Conservation (phyloP, 2,329 filamentous ascomycete genomes). For the Microascus cirrosus region DNA sequence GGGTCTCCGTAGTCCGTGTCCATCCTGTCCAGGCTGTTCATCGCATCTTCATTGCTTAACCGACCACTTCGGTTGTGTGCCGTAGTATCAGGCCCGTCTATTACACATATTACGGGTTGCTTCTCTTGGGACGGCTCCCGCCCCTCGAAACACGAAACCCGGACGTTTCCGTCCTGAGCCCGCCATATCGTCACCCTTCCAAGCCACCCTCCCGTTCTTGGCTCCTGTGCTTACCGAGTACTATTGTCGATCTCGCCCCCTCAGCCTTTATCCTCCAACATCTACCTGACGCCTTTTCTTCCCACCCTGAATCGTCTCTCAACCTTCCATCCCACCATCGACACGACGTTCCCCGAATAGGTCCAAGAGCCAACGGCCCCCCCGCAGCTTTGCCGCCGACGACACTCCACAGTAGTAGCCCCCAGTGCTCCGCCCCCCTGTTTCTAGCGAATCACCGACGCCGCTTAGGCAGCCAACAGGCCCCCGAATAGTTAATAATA, state of each 20-base stretch:
- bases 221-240: not conserved
- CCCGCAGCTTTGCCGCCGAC: not conserved
- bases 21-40: no score
- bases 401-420: not conserved
- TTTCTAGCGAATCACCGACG: not conserved
- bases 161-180: not conserved
- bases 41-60: not conserved
- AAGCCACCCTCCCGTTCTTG: constrained; percentile 3
- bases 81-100: not conserved
- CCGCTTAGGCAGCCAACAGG: not conserved
- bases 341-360: not conserved
- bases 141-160: constrained; percentile 4
- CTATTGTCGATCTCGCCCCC: not conserved
- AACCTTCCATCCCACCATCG: not conserved
- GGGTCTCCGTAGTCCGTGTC: not conserved
- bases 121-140: not conserved
- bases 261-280: not conserved
- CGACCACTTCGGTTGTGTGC: not conserved
- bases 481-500: not conserved
- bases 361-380: not conserved
- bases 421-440: not conserved
- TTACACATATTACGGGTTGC: not conserved
- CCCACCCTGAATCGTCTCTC: not conserved
- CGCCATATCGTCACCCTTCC: not conserved
- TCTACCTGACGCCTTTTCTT: not conserved